Base-by-base conservation (phyloP, 2,329 filamentous ascomycete genomes). In the Aspergillus tamarii region DNA sequence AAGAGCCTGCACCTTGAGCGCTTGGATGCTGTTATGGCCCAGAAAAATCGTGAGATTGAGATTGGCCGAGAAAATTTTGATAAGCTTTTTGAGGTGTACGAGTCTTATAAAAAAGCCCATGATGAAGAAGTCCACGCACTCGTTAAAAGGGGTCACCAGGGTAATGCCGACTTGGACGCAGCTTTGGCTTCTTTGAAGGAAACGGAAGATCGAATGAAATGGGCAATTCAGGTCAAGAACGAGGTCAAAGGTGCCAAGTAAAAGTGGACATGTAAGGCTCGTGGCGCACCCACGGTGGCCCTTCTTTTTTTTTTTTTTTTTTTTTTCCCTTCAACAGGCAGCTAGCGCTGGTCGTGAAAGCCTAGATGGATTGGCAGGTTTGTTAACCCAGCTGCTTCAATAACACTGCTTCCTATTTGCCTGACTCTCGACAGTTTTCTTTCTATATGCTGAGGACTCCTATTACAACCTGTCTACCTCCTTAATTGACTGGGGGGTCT, bases 161-260 rank as follows among this genome's bases (percentile, higher is more conserved):
- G 74, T 32, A 73, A 77, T 67, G 69, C 66, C 6, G 72, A 66
- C 26, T 75, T 82, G 28, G 74, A 80, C 23, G 67, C 72, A 9
- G 75, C 75, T 41, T 70, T 83, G 45, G 73, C 72, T 34, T 77
- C 81, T 23, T 70, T 83, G 67, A 77, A 76, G 54, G 75, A 80
- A 62, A 77, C 78, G 1, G 76, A 79, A 60, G 80, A 74, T 3
- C 72, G 80, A 66, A 83, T 84, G 82, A 81, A 75, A 67, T 84
- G 82, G 81, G 77, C 77, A n/a, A 78, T 83, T 57, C 80, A 78
- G 41, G 70, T 83, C 59, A 78, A 80, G 39, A 67, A 67, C 14
- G 69, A 78, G 57, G 69, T 78, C 60, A 72, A 70, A 59, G 72
- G 69, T 50, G 66, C 72, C 52, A 68, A 73, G 56, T 76, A 69